Conservation (phyloP, 805 yeast species). For the Nakazawaea ishiwadae region DNA sequence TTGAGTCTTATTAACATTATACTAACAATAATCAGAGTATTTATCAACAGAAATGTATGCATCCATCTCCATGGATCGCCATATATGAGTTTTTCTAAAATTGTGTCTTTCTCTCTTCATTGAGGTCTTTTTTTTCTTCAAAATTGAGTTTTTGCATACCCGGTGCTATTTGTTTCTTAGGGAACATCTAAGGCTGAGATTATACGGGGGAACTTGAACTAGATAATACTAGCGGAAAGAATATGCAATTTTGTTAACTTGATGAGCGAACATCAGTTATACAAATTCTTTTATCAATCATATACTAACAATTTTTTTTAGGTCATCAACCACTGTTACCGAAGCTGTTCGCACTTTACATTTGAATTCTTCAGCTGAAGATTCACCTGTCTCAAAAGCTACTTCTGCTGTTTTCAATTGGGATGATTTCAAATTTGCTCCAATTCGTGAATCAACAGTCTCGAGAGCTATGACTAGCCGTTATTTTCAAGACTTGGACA, state of each 20-base stretch:
- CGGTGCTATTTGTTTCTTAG: slow-evolving; percentile 18
- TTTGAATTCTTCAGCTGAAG: slow-evolving; percentile 6
- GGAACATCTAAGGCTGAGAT: slow-evolving; percentile 28
- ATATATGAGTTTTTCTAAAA: background rate
- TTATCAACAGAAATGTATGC: background rate
- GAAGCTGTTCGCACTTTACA: slow-evolving; percentile 4
- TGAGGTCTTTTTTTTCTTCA: too few relatives aligned
- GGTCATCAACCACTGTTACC: slow-evolving; percentile 15
- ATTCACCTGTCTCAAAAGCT: slow-evolving; percentile 24
- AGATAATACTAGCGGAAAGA: slow-evolving; percentile 39
- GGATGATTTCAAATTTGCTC: slow-evolving; percentile 64
- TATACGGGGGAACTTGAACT: slow-evolving; percentile 40
- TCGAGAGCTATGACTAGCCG: slow-evolving; percentile 78
- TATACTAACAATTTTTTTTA: background rate
- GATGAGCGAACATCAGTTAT: background rate
- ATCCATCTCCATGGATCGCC: background rate
- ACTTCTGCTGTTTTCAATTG: slow-evolving; percentile 42
- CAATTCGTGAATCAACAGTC: slow-evolving; percentile 74
- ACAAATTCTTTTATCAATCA: too few relatives aligned
- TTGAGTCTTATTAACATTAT: too few relatives aligned
- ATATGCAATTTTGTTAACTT: slow-evolving; percentile 23
- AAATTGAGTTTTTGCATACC: slow-evolving; percentile 18
- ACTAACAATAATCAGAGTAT: background rate
- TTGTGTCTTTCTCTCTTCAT: background rate
- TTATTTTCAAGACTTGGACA: slow-evolving; percentile 68